These are phyloP conservation scores for Collybiopsis luxurians DNA, from an alignment of 768 basidiomycete species.

Conservation along the genomic window DNA sequence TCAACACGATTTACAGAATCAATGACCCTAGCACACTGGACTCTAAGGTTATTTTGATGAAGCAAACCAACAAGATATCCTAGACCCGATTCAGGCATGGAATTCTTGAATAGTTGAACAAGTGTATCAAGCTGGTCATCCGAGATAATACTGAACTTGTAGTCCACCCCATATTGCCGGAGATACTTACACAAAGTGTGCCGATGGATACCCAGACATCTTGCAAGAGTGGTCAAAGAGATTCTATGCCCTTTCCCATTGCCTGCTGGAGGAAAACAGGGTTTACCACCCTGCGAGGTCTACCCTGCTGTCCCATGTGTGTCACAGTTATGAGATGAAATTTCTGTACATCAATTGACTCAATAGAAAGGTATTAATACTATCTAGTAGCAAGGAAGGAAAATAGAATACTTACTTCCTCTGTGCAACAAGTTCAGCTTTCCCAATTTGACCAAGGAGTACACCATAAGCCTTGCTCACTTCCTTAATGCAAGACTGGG, in stretches of 20 bases:
- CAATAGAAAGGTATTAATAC: background rate
- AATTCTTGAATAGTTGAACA: background rate
- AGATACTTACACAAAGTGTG: background rate
- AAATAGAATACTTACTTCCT: background rate
- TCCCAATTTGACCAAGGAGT: background rate
- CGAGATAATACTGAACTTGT: background rate
- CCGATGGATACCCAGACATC: background rate
- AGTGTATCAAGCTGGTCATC: background rate
- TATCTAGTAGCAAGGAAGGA: background rate
- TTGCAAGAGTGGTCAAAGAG: background rate
- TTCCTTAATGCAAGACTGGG: background rate
- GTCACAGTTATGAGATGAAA: background rate
- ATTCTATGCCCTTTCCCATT: background rate
- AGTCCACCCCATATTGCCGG: background rate
- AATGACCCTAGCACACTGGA: background rate
- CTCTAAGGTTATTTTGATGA: background rate
- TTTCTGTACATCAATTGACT: background rate
- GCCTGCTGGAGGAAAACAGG: background rate
- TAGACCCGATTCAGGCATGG: background rate
- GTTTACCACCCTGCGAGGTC: background rate
- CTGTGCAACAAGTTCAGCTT: background rate
- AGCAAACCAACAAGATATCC: background rate
- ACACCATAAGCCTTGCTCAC: background rate
- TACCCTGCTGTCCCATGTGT: background rate
- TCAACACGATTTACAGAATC: background rate